A percentile compares a stretch with the other conserved stretches of the same genome.
Evolutionary conservation across 306 rosid genomes (phyloP).

Genomic region (Medicago ruthenica): DNA sequence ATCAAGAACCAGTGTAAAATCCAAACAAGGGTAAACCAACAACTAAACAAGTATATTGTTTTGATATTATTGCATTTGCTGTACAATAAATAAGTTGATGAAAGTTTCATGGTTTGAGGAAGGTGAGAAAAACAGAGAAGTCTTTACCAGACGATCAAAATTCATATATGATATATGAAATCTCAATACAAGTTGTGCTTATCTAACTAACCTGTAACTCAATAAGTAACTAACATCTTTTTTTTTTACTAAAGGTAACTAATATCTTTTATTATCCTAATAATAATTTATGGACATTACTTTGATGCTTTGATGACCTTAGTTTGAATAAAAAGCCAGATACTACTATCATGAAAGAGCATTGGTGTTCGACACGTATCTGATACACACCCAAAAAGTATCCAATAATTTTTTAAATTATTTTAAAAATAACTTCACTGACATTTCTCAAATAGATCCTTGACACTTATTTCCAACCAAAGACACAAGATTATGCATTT

Average conservation of each 20-base stretch:
- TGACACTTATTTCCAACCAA: no score
- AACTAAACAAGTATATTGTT: background rate
- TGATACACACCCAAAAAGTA: background rate
- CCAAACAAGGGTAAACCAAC: background rate
- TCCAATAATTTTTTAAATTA: no score
- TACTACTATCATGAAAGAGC: no score
- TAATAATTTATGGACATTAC: background rate
- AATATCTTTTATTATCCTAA: background rate
- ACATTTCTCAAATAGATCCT: no score
- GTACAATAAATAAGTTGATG: background rate
- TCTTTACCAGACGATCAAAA: background rate
- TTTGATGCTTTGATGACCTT: background rate
- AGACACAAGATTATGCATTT: no score
- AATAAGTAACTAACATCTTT: background rate
- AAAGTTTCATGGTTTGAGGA: slow-evolving; percentile 6
- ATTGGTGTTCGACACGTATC: background rate
- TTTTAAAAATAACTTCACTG: no score
- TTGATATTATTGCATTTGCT: background rate
- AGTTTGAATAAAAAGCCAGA: background rate
- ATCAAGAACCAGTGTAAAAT: background rate
- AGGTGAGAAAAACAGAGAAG: background rate
- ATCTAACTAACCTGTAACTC: background rate
- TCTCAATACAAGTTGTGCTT: background rate
- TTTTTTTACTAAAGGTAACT: background rate
- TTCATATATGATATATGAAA: background rate